Conservation (phyloP, 371 early-diverging fungal genomes). For the Mucor irregularis region DNA sequence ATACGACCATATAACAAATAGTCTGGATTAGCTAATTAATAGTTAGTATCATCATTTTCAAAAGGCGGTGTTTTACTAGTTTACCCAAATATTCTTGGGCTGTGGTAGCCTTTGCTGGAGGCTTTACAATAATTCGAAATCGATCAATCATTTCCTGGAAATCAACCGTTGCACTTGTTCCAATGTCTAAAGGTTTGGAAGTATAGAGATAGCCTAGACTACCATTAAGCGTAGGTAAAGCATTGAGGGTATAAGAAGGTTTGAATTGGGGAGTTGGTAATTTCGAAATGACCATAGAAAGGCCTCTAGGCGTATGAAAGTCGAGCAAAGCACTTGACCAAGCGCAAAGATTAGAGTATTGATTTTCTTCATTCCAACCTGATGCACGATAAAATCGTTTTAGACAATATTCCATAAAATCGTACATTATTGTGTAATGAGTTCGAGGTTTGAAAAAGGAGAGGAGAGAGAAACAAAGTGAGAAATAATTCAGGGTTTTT, state of each 20-base stretch:
- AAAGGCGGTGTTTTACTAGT: not conserved
- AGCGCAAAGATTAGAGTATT: constrained; percentile 75
- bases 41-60: not conserved
- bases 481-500: not conserved
- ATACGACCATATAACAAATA: constrained; percentile 74
- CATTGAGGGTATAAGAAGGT: constrained; percentile 73
- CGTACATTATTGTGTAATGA: constrained; percentile 53
- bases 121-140: constrained; percentile 43
- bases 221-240: constrained; percentile 67
- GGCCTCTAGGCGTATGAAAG: constrained; percentile 75
- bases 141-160: constrained; percentile 63
- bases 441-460: no score
- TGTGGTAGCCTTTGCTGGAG: not conserved
- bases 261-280: constrained; percentile 75
- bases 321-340: constrained; percentile 75
- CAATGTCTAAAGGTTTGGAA: constrained; percentile 65
- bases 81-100: constrained; percentile 7
- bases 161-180: constrained; percentile 60
- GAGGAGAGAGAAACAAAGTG: not conserved
- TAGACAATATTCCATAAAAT: constrained; percentile 83
- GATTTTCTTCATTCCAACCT: constrained; percentile 78
- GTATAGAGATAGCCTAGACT: constrained; percentile 85
- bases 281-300: constrained; percentile 73
- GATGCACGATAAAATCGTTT: constrained; percentile 75
- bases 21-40: constrained; percentile 30